phyloP scores from a whole-genome alignment of 306 rosid genomes.

The Cicer judaicum region DNA sequence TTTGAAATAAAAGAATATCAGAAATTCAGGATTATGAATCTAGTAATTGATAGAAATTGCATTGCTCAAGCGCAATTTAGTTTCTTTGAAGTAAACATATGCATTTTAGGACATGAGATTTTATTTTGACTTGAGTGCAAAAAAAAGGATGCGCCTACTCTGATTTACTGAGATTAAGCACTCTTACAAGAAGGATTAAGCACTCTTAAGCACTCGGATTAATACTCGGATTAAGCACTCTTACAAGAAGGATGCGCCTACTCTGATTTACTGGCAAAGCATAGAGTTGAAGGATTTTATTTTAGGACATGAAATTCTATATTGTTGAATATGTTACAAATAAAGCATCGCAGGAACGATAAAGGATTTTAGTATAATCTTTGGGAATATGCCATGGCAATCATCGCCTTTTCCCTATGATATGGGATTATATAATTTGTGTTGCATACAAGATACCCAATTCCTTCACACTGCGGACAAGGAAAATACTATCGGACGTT shows the following conservation, averaged over 20 bases:
- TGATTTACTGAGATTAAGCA: too few species aligned
- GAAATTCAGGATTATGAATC: not conserved
- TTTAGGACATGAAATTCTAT: not conserved
- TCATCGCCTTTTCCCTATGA: not conserved
- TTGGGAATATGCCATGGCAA: not conserved
- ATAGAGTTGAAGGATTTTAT: too few species aligned
- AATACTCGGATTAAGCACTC: too few species aligned
- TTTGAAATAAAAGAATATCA: not conserved
- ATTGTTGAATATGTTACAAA: not conserved
- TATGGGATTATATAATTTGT: not conserved
- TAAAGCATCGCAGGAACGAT: not conserved
- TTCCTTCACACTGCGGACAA: not conserved
- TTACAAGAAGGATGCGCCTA: too few species aligned
- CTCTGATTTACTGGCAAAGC: too few species aligned
- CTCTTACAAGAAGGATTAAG: too few species aligned
- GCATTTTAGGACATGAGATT: not conserved
- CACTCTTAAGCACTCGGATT: too few species aligned
- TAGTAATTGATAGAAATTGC: not conserved
- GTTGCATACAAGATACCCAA: conserved; percentile 17
- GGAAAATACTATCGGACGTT: conserved; percentile 24
- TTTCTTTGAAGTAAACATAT: not conserved
- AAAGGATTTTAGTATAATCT: not conserved
- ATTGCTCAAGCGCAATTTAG: not conserved
- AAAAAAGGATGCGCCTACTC: too few species aligned
- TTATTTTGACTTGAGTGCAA: not conserved